Evolutionary conservation across 164 flowering plant species (phyloP), one percentile per base, ranked within the genome.

Genomic region (Aristolochia fimbriata): DNA sequence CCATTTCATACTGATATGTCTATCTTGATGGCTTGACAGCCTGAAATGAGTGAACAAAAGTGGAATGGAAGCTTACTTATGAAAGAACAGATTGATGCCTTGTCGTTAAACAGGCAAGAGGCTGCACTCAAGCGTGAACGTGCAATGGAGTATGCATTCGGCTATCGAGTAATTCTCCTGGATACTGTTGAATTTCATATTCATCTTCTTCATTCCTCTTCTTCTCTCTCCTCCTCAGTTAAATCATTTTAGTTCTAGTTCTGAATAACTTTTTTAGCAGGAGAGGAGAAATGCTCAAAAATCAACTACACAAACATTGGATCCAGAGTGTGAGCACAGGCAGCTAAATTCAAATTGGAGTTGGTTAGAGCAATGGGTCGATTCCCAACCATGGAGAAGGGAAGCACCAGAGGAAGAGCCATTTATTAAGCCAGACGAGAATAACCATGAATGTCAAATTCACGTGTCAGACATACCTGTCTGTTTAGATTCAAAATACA

Each of bases 341-440:
- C 72, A 69, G 43, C 64, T 62, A 17, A 61, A 62, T 55, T 80
- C 76, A 46, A 78, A 76, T 57, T 63, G 73, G 71, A 76, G 75
- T 64, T 86, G 91, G 93, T 62, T 89, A 58, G 88, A 89, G 58
- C 74, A 86, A 65, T 83, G 87, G 85, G 82, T 83, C 37, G 84
- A 86, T 63, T 62, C 81, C 31, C 83, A 81, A 58, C 51, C 80
- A 47, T 16, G 73, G 6, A 79, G 70, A 63, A 74, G 80, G 37
- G 75, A 65, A 66, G 78, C 71, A 55, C 64, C 70, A 31, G 77
- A 47, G 62, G 21, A 41, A n/a, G 19, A 20, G 41, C 60, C 24
- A 20, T 43, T 58, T 13, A 4, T 21, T 21, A 60, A 16, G 19
- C 12, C n/a, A 19, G 54, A 48, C 17, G 52, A 60, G 48, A 13